Evolutionary conservation across 306 rosid genomes (phyloP).

Genomic region (Cicer bijugum): DNA sequence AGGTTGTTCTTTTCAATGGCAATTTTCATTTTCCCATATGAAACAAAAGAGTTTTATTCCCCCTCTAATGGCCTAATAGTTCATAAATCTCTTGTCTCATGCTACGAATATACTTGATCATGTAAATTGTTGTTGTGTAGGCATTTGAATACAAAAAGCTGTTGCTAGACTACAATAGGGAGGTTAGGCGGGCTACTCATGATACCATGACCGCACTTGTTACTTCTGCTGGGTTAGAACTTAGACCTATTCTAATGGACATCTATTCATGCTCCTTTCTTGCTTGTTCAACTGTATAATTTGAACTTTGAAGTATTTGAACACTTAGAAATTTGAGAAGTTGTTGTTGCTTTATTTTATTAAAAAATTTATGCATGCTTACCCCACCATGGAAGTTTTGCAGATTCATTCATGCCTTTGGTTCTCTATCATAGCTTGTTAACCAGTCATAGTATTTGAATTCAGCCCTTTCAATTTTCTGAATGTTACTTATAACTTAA

Average conservation of each 20-base stretch:
- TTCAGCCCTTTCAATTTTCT: slow-evolving; percentile 26
- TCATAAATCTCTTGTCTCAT: slow-evolving; percentile 17
- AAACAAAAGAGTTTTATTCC: not conserved
- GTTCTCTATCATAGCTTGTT: slow-evolving; percentile 28
- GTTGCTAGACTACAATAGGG: slow-evolving; percentile 94
- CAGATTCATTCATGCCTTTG: slow-evolving; percentile 8
- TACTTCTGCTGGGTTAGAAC: slow-evolving; percentile 67
- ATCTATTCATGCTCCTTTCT: slow-evolving; percentile 42
- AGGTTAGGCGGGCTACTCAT: slow-evolving; percentile 89
- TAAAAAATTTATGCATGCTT: slow-evolving; percentile 29
- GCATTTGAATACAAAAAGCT: slow-evolving; percentile 90
- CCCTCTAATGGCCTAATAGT: slow-evolving; percentile 1
- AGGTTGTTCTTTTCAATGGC: slow-evolving; percentile 21
- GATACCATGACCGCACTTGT: slow-evolving; percentile 87
- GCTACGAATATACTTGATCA: slow-evolving; percentile 26
- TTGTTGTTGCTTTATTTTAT: slow-evolving; percentile 27
- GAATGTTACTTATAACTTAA: slow-evolving; percentile 3
- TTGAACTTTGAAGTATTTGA: slow-evolving; percentile 34
- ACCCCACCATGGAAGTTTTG: slow-evolving; percentile 21
- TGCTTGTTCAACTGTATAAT: slow-evolving; percentile 23
- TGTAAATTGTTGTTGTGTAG: slow-evolving; percentile 51
- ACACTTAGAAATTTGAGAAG: slow-evolving; percentile 30
- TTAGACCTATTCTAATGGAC: slow-evolving; percentile 49
- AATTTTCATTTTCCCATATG: not conserved
- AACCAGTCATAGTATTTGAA: slow-evolving; percentile 4